Evolutionary conservation across 768 basidiomycete genomes (phyloP), one percentile per base, ranked within the genome.

Genomic region (Lactarius deliciosus): DNA sequence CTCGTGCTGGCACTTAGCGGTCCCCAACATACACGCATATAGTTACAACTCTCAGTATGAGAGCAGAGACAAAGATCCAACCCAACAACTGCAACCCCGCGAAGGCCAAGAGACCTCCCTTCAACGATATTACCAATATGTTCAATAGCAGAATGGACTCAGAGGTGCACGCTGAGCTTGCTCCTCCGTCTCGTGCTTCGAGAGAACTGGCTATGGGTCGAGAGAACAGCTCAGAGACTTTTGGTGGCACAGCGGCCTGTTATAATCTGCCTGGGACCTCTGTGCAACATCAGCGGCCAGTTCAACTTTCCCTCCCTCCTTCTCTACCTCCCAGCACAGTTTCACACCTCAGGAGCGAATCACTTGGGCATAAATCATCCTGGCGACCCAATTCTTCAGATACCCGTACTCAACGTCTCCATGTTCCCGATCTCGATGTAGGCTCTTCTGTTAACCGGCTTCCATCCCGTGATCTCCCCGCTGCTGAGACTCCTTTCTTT

Each of bases 101-200:
- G 7, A 55, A 63, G 34, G 15, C 18, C 36, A 57, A 38, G 54
- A 57, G 69, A 25, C 60, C 13, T n/a, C 69, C 69, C 40, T 64
- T 69, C 47, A 32, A 60, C 20, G 69, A 69, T 58, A 69, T 69
- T n/a, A 69, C 69, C 53, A 63, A 69, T 56, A 55, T 8, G 15
- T 6, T 59, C 22, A 53, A 61, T 40, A 25, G n/a, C 25, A 30
- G 45, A 32, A 16, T 28, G 18, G 50, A 53, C 13, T 53, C 50
- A 28, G 22, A 62, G 16, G 41, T 36, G 53, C 54, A 54, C 25
- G 55, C 40, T 25, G 58, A 61, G 11, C 56, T 41, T 57, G 22
- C 45, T 5, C 34, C 53, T 38, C 57, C 65, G 30, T 22, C 47
- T 18, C 69, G 20, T n/a, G 20, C 40, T 53, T 30, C 53, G 36